A percentile compares a stretch with the other conserved stretches of the same genome.
Conservation (phyloP, 1,284 basidiomycete genomes). For the Naganishia cerealis region DNA sequence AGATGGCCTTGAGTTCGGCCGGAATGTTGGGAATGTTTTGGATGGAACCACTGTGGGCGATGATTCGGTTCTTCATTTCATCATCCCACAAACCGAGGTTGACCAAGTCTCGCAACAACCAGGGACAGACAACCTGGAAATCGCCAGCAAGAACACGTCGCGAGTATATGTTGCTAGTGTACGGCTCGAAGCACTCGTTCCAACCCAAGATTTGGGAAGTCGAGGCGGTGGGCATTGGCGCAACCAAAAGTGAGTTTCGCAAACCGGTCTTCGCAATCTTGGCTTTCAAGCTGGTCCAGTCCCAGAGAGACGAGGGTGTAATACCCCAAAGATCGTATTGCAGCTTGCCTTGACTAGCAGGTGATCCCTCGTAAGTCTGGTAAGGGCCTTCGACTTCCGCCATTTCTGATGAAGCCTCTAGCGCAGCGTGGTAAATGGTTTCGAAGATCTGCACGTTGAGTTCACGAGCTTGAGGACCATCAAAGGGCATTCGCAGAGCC, state of each 20-base stretch:
- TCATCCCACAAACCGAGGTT: conserved; percentile 95
- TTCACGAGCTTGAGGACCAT: conserved; percentile 79
- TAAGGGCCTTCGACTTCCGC: conserved; percentile 81
- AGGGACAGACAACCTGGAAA: conserved; percentile 98
- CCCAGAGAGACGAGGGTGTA: conserved; percentile 89
- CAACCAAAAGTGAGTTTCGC: conserved; percentile 88
- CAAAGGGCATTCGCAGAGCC: conserved; percentile 93
- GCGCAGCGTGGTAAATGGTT: conserved; percentile 95
- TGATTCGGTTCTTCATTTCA: conserved; percentile 88
- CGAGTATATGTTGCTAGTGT: conserved; percentile 90
- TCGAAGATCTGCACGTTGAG: conserved; percentile 97
- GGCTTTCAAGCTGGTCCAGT: conserved; percentile 85
- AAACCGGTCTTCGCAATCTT: conserved; percentile 84
- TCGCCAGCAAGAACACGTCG: conserved; percentile 98
- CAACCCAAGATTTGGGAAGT: conserved; percentile 97
- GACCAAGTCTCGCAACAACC: conserved; percentile 95
- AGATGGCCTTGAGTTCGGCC: conserved; percentile 87
- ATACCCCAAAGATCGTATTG: conserved; percentile 97
- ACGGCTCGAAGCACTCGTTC: conserved; percentile 81
- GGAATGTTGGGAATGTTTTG: conserved; percentile 87
- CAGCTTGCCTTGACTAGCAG: conserved; percentile 81
- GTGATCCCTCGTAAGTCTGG: conserved; percentile 87
- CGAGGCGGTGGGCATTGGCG: conserved; percentile 98
- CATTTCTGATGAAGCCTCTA: conserved; percentile 89
- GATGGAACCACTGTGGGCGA: conserved; percentile 93